These are phyloP conservation scores for Salicornia ramosissima DNA, from an alignment of 148 eudicot species.

Conservation along the genomic window DNA sequence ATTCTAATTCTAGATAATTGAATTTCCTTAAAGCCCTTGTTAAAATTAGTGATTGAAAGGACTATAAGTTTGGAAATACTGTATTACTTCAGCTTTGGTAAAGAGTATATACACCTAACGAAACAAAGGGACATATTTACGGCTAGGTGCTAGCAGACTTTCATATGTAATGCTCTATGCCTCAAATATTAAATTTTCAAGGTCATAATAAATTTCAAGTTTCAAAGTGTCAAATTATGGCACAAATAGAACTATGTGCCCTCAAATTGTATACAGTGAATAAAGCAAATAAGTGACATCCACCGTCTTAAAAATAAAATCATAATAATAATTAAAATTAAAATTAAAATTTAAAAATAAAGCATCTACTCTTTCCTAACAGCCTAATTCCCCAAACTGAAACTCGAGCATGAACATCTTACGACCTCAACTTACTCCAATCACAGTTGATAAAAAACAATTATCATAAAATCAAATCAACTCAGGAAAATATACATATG, in stretches of 20 bases:
- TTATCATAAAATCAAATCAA: conserved; percentile 3
- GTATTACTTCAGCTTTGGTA: not conserved
- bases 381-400: not conserved
- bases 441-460: not conserved
- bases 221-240: not conserved
- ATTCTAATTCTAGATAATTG: not conserved
- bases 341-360: too few relatives aligned
- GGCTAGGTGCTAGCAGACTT: not conserved
- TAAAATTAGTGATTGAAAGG: not conserved
- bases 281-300: not conserved
- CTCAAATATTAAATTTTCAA: not conserved
- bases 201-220: not conserved
- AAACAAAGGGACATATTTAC: not conserved
- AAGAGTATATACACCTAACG: too few relatives aligned
- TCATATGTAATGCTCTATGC: not conserved
- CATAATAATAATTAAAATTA: too few relatives aligned
- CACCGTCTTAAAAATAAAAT: not conserved
- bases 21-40: not conserved
- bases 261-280: too few relatives aligned
- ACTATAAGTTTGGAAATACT: not conserved
- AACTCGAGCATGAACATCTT: not conserved
- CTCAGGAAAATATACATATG: not conserved
- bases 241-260: not conserved
- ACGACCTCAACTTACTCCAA: not conserved
- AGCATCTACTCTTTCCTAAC: not conserved